phyloP scores from a whole-genome alignment of 352 stramenopile species.

The Pythium myriotylum region DNA sequence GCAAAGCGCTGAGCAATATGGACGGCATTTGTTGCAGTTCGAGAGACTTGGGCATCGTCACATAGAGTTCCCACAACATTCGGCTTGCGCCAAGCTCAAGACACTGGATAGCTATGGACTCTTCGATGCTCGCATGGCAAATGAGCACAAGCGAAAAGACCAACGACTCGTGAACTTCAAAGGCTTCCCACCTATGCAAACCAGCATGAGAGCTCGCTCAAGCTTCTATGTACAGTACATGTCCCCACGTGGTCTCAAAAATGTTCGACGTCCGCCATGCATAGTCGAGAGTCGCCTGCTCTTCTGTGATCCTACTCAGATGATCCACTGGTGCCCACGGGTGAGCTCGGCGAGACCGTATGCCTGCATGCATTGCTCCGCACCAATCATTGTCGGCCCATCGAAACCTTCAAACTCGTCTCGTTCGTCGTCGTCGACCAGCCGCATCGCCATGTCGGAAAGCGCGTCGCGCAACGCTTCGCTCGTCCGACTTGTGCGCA shows the following conservation, averaged over 20 bases:
- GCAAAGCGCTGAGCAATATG: constrained; percentile 45
- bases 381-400: constrained; percentile 56
- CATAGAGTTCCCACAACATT: constrained; percentile 37
- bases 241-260: constrained; percentile 20
- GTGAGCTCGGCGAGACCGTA: neutral
- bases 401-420: constrained; percentile 57
- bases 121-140: constrained; percentile 62
- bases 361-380: neutral
- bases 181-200: constrained; percentile 40
- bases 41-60: constrained; percentile 27
- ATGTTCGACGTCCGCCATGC: constrained; percentile 43
- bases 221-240: no score
- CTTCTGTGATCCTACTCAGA: constrained; percentile 48
- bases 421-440: constrained; percentile 53
- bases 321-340: constrained; percentile 48
- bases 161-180: constrained; percentile 59
- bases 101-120: constrained; percentile 45
- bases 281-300: constrained; percentile 51
- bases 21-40: constrained; percentile 8
- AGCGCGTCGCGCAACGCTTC: constrained; percentile 42
- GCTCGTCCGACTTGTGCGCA: constrained; percentile 37
- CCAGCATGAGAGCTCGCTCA: neutral
- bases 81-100: constrained; percentile 35
- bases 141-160: constrained; percentile 65
- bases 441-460: constrained; percentile 59